Conservation (phyloP, 139 green algal genomes). For the Monoraphidium neglectum region DNA sequence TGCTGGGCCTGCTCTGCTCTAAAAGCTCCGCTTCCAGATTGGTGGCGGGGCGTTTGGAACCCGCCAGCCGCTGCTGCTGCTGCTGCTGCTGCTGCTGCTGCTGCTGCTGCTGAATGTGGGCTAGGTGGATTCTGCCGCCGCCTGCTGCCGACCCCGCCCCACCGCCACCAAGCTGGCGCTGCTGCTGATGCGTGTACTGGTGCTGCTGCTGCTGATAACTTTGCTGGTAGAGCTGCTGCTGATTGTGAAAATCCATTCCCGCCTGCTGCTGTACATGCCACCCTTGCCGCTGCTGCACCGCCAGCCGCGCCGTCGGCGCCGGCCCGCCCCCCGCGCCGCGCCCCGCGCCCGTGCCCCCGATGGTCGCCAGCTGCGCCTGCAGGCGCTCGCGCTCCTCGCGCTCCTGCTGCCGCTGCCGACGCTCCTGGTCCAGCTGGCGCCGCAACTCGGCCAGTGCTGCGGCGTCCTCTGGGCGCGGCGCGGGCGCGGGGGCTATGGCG, state of each 20-base stretch:
- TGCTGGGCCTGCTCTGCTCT: too few relatives aligned
- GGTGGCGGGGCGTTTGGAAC: too few relatives aligned
- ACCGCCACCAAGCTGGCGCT: too few relatives aligned
- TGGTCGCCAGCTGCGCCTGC: too few relatives aligned
- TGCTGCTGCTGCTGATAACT: neutral
- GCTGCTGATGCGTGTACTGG: neutral
- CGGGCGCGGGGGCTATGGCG: neutral
- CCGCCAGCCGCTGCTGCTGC: neutral
- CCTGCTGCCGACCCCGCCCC: too few relatives aligned
- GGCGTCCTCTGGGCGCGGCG: too few relatives aligned
- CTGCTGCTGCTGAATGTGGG: constrained; percentile 12
- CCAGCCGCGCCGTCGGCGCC: neutral
- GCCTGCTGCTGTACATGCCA: neutral
- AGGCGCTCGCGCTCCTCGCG: neutral
- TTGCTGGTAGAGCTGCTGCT: neutral
- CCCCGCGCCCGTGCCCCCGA: too few relatives aligned
- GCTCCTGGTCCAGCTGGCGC: constrained; percentile 15
- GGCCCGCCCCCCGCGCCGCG: too few relatives aligned
- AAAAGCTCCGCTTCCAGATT: too few relatives aligned
- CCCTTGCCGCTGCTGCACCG: neutral
- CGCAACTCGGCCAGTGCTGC: neutral
- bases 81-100: constrained; percentile 10
- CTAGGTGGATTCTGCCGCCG: too few relatives aligned
- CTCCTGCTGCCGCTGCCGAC: constrained; percentile 1
- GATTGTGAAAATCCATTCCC: neutral